These are phyloP conservation scores for Corynespora cassiicola DNA, from an alignment of 2,329 filamentous ascomycete species.

Conservation along the genomic window DNA sequence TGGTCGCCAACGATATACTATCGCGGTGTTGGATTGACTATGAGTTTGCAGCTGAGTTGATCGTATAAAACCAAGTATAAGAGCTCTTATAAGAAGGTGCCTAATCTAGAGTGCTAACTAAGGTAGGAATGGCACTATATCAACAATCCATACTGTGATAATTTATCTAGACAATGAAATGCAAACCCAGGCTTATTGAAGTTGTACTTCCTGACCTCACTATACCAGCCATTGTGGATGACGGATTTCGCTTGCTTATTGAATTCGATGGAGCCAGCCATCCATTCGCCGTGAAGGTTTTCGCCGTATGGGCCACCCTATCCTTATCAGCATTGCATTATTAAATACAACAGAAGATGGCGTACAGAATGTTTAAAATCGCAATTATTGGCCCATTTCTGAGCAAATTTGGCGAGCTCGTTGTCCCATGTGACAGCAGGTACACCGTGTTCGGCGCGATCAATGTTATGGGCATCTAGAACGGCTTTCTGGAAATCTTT, in stretches of 20 bases:
- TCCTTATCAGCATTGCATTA: conserved; percentile 3
- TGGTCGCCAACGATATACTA: too few relatives aligned
- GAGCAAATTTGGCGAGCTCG: conserved; percentile 3
- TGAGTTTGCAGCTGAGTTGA: too few relatives aligned
- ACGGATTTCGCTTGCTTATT: conserved; percentile 4
- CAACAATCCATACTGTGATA: too few relatives aligned
- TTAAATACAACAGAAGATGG: neutral
- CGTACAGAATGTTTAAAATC: conserved; percentile 8
- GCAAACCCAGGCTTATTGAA: conserved; percentile 10
- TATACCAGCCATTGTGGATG: conserved; percentile 10
- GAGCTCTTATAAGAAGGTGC: too few relatives aligned
- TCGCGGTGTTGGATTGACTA: too few relatives aligned
- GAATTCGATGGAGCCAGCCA: conserved; percentile 4
- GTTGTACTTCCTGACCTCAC: conserved; percentile 7
- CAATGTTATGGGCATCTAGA: too few relatives aligned
- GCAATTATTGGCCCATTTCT: conserved; percentile 11
- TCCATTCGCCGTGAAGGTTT: conserved; percentile 6
- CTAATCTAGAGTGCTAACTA: too few relatives aligned
- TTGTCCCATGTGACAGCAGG: neutral
- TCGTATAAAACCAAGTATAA: too few relatives aligned
- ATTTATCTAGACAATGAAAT: too few relatives aligned
- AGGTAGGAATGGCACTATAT: too few relatives aligned
- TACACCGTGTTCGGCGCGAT: conserved; percentile 1
- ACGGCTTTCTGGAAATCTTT: too few relatives aligned
- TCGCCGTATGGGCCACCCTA: conserved; percentile 9